Conservation (phyloP, 805 yeast genomes). For the Sungouiozyma ichnusensis region DNA sequence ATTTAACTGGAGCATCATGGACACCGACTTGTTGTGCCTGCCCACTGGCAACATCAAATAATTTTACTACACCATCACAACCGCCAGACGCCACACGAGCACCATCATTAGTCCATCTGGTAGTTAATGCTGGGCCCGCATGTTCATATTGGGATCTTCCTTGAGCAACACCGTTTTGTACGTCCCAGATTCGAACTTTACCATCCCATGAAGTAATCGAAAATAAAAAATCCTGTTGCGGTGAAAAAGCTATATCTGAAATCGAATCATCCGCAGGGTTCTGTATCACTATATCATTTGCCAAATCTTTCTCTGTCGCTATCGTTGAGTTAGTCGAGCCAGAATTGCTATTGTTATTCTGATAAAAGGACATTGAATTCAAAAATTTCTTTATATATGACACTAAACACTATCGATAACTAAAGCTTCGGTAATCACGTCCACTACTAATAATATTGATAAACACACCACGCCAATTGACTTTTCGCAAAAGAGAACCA, state of each 20-base stretch:
- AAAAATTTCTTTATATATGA: neutral
- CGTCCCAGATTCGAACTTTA: conserved; percentile 86
- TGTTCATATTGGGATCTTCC: conserved; percentile 88
- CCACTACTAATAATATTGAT: no score
- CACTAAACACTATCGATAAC: neutral
- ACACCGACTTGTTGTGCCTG: conserved; percentile 77
- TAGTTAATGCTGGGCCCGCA: conserved; percentile 73
- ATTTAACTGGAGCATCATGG: conserved; percentile 71
- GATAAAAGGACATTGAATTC: conserved; percentile 15
- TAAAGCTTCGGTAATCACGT: no score
- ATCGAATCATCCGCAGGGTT: conserved; percentile 91
- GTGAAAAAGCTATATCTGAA: conserved; percentile 74
- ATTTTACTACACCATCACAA: conserved; percentile 75
- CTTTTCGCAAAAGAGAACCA: no score
- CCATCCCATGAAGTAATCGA: conserved; percentile 91
- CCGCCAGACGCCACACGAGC: conserved; percentile 82
- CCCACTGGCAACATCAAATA: conserved; percentile 74
- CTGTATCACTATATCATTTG: conserved; percentile 58
- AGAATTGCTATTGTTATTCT: conserved; percentile 5
- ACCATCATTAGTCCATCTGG: conserved; percentile 82
- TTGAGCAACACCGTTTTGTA: conserved; percentile 67
- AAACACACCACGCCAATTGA: no score
- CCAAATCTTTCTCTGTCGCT: conserved; percentile 32
- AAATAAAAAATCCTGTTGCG: conserved; percentile 65
- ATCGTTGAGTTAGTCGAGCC: conserved; percentile 16